These are phyloP conservation scores for Sporothrix mexicana DNA, from an alignment of 2,329 filamentous ascomycete species.

Conservation along the genomic window DNA sequence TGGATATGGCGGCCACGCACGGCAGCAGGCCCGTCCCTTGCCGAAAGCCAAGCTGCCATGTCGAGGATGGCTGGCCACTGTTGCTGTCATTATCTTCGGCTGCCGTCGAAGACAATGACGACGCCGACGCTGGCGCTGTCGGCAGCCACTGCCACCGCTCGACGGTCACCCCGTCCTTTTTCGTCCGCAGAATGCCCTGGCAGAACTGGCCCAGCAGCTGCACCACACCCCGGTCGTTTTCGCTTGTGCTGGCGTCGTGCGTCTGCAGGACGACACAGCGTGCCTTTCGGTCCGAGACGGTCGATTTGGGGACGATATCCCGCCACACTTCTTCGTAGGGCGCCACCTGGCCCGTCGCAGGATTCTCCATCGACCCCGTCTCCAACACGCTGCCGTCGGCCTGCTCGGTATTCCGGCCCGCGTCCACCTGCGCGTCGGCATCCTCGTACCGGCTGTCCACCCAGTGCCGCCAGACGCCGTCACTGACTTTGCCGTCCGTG, in stretches of 20 bases:
- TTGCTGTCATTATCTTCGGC: no score
- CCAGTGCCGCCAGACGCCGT: conserved; percentile 63
- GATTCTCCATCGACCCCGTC: conserved; percentile 65
- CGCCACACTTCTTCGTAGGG: conserved; percentile 73
- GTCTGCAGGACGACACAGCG: conserved; percentile 50
- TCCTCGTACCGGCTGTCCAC: conserved; percentile 58
- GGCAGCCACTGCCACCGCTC: conserved; percentile 61
- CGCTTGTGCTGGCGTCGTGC: conserved; percentile 44
- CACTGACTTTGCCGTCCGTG: conserved; percentile 34
- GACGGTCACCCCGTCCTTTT: conserved; percentile 48
- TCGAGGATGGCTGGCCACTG: not conserved
- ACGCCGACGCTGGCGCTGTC: not conserved
- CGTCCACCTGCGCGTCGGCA: conserved; percentile 54
- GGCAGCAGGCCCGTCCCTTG: conserved; percentile 31
- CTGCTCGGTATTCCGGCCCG: conserved; percentile 61
- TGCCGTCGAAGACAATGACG: not conserved
- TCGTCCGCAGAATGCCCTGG: conserved; percentile 61
- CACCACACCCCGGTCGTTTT: conserved; percentile 53
- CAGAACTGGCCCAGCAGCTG: conserved; percentile 60
- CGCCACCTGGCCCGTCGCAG: conserved; percentile 55
- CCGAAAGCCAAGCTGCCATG: conserved; percentile 28
- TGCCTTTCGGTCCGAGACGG: not conserved
- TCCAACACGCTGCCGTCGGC: conserved; percentile 56
- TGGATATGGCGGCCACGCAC: conserved; percentile 6
- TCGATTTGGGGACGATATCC: conserved; percentile 43